Evolutionary conservation across 2,329 filamentous ascomycete genomes (phyloP).

Genomic region (Aspergillus pseudoviridinutans): DNA sequence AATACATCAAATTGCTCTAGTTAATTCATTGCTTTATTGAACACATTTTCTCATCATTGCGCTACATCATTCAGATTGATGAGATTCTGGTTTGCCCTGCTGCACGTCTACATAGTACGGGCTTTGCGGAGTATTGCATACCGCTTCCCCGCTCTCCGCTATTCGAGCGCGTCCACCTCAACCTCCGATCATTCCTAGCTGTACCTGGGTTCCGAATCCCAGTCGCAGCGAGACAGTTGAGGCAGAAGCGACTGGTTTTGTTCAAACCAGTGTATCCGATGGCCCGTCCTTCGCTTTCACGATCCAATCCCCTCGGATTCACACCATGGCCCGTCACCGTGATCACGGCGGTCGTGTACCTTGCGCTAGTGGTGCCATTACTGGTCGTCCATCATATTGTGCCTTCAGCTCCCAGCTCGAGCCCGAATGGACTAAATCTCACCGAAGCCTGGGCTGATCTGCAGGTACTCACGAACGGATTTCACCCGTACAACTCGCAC

Average conservation of each 20-base stretch:
- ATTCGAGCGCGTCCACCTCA: conserved; percentile 7
- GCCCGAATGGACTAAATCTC: conserved; percentile 67
- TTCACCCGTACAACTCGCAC: conserved; percentile 85
- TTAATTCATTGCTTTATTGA: background rate
- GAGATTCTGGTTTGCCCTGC: no score
- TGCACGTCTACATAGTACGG: background rate
- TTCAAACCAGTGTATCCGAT: conserved; percentile 20
- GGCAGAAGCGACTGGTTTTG: background rate
- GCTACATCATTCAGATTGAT: background rate
- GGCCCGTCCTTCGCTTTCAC: conserved; percentile 25
- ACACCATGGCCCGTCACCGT: conserved; percentile 76
- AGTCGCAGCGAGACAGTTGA: background rate
- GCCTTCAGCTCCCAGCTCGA: conserved; percentile 58
- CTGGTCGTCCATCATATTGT: conserved; percentile 73
- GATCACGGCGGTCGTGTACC: conserved; percentile 70
- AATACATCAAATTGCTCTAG: background rate
- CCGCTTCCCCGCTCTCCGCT: background rate
- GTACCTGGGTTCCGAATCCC: background rate
- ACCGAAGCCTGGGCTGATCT: conserved; percentile 85
- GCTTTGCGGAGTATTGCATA: background rate
- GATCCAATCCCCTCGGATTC: conserved; percentile 62
- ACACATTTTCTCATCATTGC: background rate
- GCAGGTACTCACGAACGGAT: conserved; percentile 66
- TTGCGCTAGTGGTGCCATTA: conserved; percentile 69
- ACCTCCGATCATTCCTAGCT: conserved; percentile 3